phyloP scores from a whole-genome alignment of 2,329 filamentous ascomycete genomes.

The Penicillium vulpinum region DNA sequence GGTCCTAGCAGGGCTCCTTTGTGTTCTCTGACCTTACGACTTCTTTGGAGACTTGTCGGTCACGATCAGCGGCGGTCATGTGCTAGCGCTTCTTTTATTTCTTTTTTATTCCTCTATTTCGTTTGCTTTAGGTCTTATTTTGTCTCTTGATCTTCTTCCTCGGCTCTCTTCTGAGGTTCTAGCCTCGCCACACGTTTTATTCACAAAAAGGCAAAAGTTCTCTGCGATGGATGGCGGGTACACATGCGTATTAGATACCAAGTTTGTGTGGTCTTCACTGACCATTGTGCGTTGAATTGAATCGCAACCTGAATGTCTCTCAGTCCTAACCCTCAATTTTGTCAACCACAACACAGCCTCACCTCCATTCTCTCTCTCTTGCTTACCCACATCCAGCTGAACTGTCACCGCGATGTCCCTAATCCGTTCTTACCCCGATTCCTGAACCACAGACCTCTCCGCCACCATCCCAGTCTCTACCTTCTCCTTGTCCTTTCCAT shows the following conservation, averaged over 20 bases:
- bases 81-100: slow-evolving; percentile 28
- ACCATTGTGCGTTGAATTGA: slow-evolving; percentile 21
- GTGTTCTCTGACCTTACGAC: slow-evolving; percentile 28
- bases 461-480: slow-evolving; percentile 2
- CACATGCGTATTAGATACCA: slow-evolving; percentile 28
- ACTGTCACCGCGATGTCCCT: slow-evolving; percentile 4
- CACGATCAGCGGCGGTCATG: slow-evolving; percentile 32
- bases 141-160: slow-evolving; percentile 4
- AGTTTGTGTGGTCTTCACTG: slow-evolving; percentile 18
- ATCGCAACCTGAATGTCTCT: slow-evolving; percentile 18
- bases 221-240: slow-evolving; percentile 23
- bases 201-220: slow-evolving; percentile 27
- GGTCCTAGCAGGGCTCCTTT: slow-evolving; percentile 20
- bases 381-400: slow-evolving; percentile 6
- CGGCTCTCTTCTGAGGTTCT: slow-evolving; percentile 1
- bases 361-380: slow-evolving; percentile 1
- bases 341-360: slow-evolving; percentile 6
- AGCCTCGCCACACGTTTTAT: slow-evolving; percentile 15
- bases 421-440: slow-evolving; percentile 1
- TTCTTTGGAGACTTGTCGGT: slow-evolving; percentile 30
- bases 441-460: slow-evolving; percentile 4
- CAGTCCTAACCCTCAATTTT: slow-evolving; percentile 8
- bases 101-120: slow-evolving; percentile 16
- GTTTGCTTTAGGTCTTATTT: slow-evolving; percentile 15
- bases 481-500: slow-evolving; percentile 4